These are phyloP conservation scores for Amanita rubescens DNA, from an alignment of 768 basidiomycete genomes.

Conservation along the genomic window DNA sequence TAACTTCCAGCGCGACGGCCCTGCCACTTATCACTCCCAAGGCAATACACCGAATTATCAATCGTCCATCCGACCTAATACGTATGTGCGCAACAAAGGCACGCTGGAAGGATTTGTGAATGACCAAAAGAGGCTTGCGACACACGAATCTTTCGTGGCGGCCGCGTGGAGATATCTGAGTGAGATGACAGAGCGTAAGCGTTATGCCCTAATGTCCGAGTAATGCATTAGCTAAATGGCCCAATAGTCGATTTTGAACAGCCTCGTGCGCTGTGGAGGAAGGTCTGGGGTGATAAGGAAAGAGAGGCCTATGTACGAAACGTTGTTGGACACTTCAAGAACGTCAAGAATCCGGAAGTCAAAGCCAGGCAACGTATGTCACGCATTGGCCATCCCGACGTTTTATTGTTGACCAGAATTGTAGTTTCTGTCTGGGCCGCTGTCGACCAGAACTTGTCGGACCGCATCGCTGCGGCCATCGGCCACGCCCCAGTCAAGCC, in stretches of 20 bases:
- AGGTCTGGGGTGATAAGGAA: constrained; percentile 58
- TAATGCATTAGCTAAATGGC: background rate
- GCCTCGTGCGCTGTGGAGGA: constrained; percentile 60
- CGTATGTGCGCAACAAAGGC: constrained; percentile 45
- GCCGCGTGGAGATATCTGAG: constrained; percentile 60
- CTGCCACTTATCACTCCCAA: constrained; percentile 63
- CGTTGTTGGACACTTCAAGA: constrained; percentile 53
- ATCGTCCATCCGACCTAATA: constrained; percentile 65
- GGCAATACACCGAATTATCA: constrained; percentile 85
- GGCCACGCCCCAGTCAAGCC: constrained; percentile 50
- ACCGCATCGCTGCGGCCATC: constrained; percentile 70
- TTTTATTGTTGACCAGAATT: background rate
- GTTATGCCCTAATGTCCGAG: background rate
- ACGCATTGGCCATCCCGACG: background rate
- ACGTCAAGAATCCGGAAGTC: constrained; percentile 53
- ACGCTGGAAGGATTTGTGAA: constrained; percentile 34
- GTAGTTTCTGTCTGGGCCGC: constrained; percentile 73
- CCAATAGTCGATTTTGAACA: constrained; percentile 78
- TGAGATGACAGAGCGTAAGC: constrained; percentile 74
- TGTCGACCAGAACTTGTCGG: constrained; percentile 66
- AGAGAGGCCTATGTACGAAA: constrained; percentile 61
- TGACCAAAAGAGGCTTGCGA: constrained; percentile 31
- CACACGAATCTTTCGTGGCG: constrained; percentile 74
- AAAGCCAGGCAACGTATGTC: constrained; percentile 60
- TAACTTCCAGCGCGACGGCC: constrained; percentile 93